phyloP scores from a whole-genome alignment of 2,329 filamentous ascomycete genomes.

The Aureobasidium sp. region DNA sequence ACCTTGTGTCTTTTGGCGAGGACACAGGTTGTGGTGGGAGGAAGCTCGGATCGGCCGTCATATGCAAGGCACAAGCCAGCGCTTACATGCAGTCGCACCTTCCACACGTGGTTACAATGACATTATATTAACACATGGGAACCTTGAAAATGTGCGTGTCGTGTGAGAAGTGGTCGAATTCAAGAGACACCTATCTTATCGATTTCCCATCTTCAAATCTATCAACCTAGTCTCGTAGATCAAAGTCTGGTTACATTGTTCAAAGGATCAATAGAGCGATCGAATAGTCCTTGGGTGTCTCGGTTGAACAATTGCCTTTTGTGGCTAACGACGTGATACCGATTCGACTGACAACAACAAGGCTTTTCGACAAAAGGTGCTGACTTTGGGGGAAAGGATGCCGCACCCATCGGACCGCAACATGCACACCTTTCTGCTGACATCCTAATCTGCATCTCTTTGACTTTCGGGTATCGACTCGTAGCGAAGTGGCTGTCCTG shows the following conservation, averaged over 20 bases:
- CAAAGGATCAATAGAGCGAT: conserved; percentile 2
- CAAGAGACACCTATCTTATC: not conserved
- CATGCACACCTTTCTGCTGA: not conserved
- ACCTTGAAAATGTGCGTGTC: not conserved
- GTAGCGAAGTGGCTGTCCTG: not conserved
- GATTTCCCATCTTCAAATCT: not conserved
- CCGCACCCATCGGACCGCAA: not conserved
- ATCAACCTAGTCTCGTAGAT: not conserved
- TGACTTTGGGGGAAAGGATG: not conserved
- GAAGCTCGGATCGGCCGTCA: not conserved
- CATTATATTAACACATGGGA: not conserved
- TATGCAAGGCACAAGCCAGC: conserved; percentile 3
- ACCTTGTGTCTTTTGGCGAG: not conserved
- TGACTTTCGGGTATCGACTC: not conserved
- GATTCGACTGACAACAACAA: not conserved
- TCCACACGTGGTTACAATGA: conserved; percentile 4
- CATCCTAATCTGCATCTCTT: not conserved
- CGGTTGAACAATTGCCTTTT: not conserved
- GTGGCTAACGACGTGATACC: not conserved
- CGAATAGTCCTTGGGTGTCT: not conserved
- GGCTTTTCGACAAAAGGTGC: not conserved
- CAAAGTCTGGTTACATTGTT: not conserved
- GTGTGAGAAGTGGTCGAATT: not conserved
- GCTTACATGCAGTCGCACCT: conserved; percentile 10
- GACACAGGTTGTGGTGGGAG: not conserved